Conservation (phyloP, 2,329 filamentous ascomycete genomes). For the Pezicula carpinea region DNA sequence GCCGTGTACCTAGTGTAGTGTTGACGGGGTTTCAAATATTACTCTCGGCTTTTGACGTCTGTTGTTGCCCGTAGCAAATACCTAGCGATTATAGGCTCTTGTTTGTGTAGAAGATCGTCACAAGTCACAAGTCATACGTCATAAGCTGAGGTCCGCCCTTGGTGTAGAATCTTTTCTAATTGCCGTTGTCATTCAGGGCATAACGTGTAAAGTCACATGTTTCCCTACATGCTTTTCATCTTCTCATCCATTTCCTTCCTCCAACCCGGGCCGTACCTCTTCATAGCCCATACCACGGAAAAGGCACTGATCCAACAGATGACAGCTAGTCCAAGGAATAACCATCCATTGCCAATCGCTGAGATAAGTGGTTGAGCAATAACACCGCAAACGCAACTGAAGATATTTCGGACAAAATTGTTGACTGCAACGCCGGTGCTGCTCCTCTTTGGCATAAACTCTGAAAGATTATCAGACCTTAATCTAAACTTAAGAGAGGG, state of each 20-base stretch:
- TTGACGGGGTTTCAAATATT: too few species aligned
- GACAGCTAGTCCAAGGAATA: conserved; percentile 60
- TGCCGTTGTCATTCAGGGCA: too few species aligned
- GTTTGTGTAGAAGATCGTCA: too few species aligned
- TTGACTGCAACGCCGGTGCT: conserved; percentile 74
- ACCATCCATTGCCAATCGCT: conserved; percentile 70
- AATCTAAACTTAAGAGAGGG: conserved; percentile 20
- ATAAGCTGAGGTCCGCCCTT: too few species aligned
- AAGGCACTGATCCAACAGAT: conserved; percentile 54
- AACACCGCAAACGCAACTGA: conserved; percentile 66
- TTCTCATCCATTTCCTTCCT: conserved; percentile 53
- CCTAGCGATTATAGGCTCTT: too few species aligned
- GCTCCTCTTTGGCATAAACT: conserved; percentile 70
- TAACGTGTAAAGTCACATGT: too few species aligned
- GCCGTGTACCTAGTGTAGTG: too few species aligned
- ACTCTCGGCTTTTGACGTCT: too few species aligned
- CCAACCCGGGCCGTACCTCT: conserved; percentile 58
- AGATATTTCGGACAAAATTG: conserved; percentile 76
- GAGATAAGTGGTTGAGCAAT: conserved; percentile 66
- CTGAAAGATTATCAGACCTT: conserved; percentile 50
- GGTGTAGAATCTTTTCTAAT: too few species aligned
- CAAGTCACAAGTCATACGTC: too few species aligned
- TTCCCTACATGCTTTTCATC: conserved; percentile 10
- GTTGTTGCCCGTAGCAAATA: too few species aligned
- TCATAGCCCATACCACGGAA: conserved; percentile 55